phyloP scores from a whole-genome alignment of 2,329 filamentous ascomycete genomes.

The Elsinoe australis region DNA sequence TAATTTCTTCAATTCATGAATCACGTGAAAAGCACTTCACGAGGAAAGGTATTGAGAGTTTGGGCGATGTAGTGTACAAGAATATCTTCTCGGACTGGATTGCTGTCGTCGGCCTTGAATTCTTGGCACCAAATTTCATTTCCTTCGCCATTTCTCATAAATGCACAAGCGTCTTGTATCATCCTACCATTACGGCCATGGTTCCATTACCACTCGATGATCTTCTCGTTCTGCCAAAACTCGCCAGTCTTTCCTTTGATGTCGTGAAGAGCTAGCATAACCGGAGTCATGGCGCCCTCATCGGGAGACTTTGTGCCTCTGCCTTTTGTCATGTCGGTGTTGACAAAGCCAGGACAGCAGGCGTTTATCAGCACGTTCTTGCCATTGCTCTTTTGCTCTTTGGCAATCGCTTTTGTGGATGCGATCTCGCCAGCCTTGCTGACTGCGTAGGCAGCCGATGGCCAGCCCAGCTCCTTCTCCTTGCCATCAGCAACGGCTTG shows the following conservation, averaged over 20 bases:
- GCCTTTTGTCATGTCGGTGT: conserved; percentile 34
- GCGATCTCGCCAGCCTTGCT: conserved; percentile 33
- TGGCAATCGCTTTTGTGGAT: conserved; percentile 30
- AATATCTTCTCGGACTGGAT: conserved; percentile 1
- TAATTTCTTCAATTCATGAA: neutral
- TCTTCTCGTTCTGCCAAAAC: conserved; percentile 32
- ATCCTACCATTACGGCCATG: neutral
- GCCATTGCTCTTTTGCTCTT: conserved; percentile 25
- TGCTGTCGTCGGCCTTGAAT: conserved; percentile 8
- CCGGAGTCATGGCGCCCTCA: conserved; percentile 31
- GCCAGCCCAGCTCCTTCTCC: conserved; percentile 44
- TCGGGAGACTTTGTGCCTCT: conserved; percentile 31
- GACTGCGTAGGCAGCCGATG: conserved; percentile 44
- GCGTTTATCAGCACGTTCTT: conserved; percentile 29
- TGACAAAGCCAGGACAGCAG: conserved; percentile 33
- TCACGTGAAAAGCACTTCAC: too few species aligned
- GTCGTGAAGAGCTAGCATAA: conserved; percentile 31
- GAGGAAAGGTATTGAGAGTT: too few species aligned
- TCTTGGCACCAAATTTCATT: conserved; percentile 4
- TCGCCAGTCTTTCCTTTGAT: conserved; percentile 29
- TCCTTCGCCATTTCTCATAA: too few species aligned
- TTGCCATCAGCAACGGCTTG: conserved; percentile 39
- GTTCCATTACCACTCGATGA: conserved; percentile 27
- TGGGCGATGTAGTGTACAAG: too few species aligned
- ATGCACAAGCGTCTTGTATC: too few species aligned